phyloP scores from a whole-genome alignment of 805 yeast genomes.

The Pichia insulana region DNA sequence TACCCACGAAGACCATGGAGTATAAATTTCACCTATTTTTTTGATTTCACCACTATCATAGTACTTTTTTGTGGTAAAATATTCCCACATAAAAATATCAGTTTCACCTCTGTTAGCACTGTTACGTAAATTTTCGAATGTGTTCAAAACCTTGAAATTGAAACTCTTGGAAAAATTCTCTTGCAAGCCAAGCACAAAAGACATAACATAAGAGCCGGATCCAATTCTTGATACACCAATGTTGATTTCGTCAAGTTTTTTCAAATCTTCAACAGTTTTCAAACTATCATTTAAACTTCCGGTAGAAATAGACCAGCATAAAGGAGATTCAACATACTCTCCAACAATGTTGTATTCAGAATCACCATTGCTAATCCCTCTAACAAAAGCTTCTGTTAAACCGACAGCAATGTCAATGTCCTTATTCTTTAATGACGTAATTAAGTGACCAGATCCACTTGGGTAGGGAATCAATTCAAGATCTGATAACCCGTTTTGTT shows the following conservation, averaged over 20 bases:
- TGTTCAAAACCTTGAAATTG: slow-evolving; percentile 50
- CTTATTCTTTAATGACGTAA: slow-evolving; percentile 55
- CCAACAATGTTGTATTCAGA: slow-evolving; percentile 56
- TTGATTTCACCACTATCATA: slow-evolving; percentile 75
- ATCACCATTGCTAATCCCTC: slow-evolving; percentile 70
- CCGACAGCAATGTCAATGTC: slow-evolving; percentile 80
- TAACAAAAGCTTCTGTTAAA: slow-evolving; percentile 82
- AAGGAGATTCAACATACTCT: slow-evolving; percentile 78
- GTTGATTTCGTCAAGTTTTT: slow-evolving; percentile 32
- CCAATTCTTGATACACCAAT: slow-evolving; percentile 86
- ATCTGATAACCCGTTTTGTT: slow-evolving; percentile 34
- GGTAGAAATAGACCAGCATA: slow-evolving; percentile 85
- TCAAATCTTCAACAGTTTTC: slow-evolving; percentile 40
- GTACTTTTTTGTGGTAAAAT: slow-evolving; percentile 80
- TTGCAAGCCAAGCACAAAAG: slow-evolving; percentile 69
- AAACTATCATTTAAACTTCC: slow-evolving; percentile 56
- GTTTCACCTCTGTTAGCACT: slow-evolving; percentile 58
- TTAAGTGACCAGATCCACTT: slow-evolving; percentile 84
- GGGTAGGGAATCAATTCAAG: slow-evolving; percentile 63
- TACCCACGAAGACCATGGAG: slow-evolving; percentile 98
- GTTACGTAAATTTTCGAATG: slow-evolving; percentile 67
- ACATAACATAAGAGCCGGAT: slow-evolving; percentile 86
- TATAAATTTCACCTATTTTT: slow-evolving; percentile 76
- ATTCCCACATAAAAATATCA: slow-evolving; percentile 95
- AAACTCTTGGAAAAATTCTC: slow-evolving; percentile 37